Conservation (phyloP, 495 filamentous ascomycete species). For the Parachaetomium inaequale region DNA sequence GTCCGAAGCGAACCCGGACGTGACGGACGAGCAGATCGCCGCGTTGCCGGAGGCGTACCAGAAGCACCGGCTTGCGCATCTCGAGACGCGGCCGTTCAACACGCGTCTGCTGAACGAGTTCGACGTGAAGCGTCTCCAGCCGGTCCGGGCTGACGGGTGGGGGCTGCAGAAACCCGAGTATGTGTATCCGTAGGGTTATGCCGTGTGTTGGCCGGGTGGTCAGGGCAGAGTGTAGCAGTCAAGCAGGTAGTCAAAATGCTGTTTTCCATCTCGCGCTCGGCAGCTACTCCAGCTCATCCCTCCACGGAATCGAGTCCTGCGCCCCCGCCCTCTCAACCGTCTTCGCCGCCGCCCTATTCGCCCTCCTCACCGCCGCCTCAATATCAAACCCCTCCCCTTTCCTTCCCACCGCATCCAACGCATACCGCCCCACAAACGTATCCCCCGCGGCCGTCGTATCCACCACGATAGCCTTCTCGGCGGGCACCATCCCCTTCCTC, state of each 20-base stretch:
- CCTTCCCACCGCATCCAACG: constrained; percentile 54
- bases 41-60: constrained; percentile 22
- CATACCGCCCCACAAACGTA: constrained; percentile 88
- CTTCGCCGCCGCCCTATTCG: constrained; percentile 69
- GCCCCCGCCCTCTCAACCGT: constrained; percentile 76
- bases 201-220: not conserved
- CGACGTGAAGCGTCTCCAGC: constrained; percentile 30
- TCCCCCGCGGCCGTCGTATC: constrained; percentile 96
- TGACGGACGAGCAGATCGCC: constrained; percentile 27
- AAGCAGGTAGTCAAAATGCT: not conserved
- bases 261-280: not conserved
- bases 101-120: constrained; percentile 34
- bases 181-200: constrained; percentile 34
- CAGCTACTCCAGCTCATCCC: constrained; percentile 60
- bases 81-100: constrained; percentile 26
- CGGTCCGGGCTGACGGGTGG: constrained; percentile 26
- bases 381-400: constrained; percentile 45
- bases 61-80: not conserved
- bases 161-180: constrained; percentile 22
- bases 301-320: constrained; percentile 86
- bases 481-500: constrained; percentile 46
- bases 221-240: not conserved
- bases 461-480: constrained; percentile 65
- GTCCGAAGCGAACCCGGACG: constrained; percentile 16
- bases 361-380: constrained; percentile 59